Conservation (phyloP, 1,284 basidiomycete genomes). For the Puccinia brachypodii region DNA sequence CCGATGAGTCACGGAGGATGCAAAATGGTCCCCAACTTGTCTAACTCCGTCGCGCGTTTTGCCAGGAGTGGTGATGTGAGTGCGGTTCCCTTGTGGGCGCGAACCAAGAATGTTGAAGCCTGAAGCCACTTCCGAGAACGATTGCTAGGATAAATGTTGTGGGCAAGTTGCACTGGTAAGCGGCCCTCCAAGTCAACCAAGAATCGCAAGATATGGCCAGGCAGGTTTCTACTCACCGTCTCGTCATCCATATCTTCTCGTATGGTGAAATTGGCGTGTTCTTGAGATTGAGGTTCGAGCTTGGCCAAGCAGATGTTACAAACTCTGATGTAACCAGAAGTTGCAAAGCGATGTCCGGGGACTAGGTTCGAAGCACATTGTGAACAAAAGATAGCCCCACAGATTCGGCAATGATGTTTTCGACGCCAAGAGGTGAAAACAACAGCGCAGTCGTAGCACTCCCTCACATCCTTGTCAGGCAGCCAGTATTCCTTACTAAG, state of each 20-base stretch:
- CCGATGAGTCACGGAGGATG: not conserved
- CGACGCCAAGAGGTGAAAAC: conserved; percentile 86
- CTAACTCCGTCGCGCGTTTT: not conserved
- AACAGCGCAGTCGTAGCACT: conserved; percentile 90
- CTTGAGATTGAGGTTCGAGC: conserved; percentile 50
- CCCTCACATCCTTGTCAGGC: conserved; percentile 93
- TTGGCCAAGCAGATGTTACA: conserved; percentile 57
- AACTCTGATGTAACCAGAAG: conserved; percentile 54
- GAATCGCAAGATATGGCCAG: not conserved
- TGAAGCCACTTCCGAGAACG: conserved; percentile 20
- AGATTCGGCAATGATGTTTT: conserved; percentile 92
- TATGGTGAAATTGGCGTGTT: conserved; percentile 1
- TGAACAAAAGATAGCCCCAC: conserved; percentile 62
- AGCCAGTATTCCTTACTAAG: conserved; percentile 90
- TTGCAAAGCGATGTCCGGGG: conserved; percentile 55
- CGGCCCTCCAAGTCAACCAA: not conserved
- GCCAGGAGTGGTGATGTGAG: conserved; percentile 1
- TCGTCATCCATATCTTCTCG: conserved; percentile 37
- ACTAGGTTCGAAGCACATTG: conserved; percentile 56
- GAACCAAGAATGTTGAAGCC: conserved; percentile 30
- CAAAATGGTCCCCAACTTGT: conserved; percentile 10
- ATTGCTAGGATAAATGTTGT: not conserved
- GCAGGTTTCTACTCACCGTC: conserved; percentile 12
- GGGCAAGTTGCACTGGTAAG: not conserved
- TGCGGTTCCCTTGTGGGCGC: conserved; percentile 21